Evolutionary conservation across 345 rosid genomes (phyloP).

Genomic region (Syzygium aromaticum): DNA sequence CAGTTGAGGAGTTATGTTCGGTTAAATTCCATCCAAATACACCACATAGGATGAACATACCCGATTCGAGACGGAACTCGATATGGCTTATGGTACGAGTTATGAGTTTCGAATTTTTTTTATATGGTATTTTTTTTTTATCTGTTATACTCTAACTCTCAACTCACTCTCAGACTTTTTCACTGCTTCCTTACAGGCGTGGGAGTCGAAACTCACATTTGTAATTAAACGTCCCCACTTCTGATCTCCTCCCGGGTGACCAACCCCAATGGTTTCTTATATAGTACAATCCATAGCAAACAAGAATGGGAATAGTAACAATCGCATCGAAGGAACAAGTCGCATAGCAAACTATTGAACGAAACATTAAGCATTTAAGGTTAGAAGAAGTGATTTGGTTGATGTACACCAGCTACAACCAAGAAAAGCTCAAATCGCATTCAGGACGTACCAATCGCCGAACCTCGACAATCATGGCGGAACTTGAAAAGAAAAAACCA

Average conservation of each 20-base stretch:
- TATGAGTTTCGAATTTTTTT: neutral
- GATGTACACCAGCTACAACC: neutral
- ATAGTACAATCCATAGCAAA: neutral
- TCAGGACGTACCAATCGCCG: neutral
- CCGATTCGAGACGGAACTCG: neutral
- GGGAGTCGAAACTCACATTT: too few relatives aligned
- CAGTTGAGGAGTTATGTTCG: too few relatives aligned
- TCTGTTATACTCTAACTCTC: too few relatives aligned
- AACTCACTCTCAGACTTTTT: too few relatives aligned
- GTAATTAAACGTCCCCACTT: too few relatives aligned
- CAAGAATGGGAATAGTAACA: neutral
- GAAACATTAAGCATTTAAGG: too few relatives aligned
- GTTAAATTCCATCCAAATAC: too few relatives aligned
- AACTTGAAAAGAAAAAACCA: neutral
- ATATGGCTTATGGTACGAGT: neutral
- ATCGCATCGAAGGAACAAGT: neutral
- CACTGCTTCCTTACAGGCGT: too few relatives aligned
- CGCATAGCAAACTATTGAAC: neutral
- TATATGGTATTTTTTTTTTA: too few relatives aligned
- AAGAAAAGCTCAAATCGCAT: neutral
- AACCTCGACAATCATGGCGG: neutral
- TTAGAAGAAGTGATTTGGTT: neutral
- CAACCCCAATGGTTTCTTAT: neutral
- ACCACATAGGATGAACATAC: too few relatives aligned
- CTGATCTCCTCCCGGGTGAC: too few relatives aligned